These are phyloP conservation scores for Krasilnikovozyma curviuscula DNA, from an alignment of 768 basidiomycete species.

Conservation along the genomic window DNA sequence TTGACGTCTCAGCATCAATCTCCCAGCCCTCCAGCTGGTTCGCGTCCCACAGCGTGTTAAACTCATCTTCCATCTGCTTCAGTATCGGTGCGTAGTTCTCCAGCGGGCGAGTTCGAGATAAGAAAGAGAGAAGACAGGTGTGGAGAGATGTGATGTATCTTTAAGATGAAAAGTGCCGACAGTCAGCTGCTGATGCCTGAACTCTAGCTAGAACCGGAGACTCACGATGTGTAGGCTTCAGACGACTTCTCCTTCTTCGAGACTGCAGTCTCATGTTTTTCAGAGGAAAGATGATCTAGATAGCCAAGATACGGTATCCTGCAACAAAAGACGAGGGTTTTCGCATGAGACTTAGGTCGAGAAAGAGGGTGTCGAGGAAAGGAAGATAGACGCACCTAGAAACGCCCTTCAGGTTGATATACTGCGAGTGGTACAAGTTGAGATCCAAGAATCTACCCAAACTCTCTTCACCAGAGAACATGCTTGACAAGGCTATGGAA, in stretches of 20 bases:
- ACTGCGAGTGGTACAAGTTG: conserved; percentile 68
- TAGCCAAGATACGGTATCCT: conserved; percentile 80
- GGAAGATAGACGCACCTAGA: conserved; percentile 21
- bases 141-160: conserved; percentile 74
- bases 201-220: not conserved
- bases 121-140: conserved; percentile 66
- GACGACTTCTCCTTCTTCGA: conserved; percentile 22
- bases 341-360: not conserved
- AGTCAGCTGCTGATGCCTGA: not conserved
- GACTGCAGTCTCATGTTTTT: conserved; percentile 32
- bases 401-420: conserved; percentile 72
- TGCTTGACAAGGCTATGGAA: conserved; percentile 24
- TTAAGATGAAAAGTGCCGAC: not conserved
- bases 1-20: conserved; percentile 26
- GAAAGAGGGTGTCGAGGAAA: not conserved
- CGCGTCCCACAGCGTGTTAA: conserved; percentile 60
- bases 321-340: not conserved
- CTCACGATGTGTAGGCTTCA: conserved; percentile 15
- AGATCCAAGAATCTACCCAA: conserved; percentile 91
- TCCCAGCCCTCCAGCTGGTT: conserved; percentile 63
- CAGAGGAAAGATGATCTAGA: conserved; percentile 59
- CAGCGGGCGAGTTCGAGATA: conserved; percentile 65
- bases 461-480: conserved; percentile 91
- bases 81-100: conserved; percentile 53
- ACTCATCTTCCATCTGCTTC: conserved; percentile 44